A percentile compares a stretch with the other conserved stretches of the same genome.
Conservation (phyloP, 2,329 filamentous ascomycete genomes). For the Anisogramma anomala region DNA sequence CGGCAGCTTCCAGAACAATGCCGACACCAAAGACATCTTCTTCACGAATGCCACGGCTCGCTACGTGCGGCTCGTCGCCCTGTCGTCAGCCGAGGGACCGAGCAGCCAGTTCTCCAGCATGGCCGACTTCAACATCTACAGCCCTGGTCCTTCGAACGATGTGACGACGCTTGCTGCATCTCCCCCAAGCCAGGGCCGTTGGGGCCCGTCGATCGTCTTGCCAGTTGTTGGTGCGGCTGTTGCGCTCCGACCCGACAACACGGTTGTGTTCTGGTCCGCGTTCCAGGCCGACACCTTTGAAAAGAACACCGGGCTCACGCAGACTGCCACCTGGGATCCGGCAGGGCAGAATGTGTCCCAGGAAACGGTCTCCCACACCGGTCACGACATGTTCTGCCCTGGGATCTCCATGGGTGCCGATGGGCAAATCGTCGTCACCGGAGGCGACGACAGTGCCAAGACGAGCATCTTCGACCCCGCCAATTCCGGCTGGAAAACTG, state of each 20-base stretch:
- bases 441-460: slow-evolving; percentile 37
- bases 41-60: not conserved
- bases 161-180: not conserved
- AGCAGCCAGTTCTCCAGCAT: not conserved
- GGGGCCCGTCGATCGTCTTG: not conserved
- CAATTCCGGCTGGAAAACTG: not conserved
- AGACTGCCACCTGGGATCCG: slow-evolving; percentile 14
- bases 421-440: slow-evolving; percentile 40
- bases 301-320: slow-evolving; percentile 15
- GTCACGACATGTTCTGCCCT: slow-evolving; percentile 47
- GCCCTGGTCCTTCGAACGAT: not conserved
- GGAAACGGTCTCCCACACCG: slow-evolving; percentile 28
- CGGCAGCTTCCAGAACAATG: not conserved
- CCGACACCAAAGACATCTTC: not conserved
- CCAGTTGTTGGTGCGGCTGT: not conserved
- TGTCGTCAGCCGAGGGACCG: not conserved
- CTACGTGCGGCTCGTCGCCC: not conserved
- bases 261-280: slow-evolving; percentile 2
- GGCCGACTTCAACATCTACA: not conserved
- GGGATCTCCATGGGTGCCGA: slow-evolving; percentile 38
- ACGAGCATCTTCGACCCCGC: slow-evolving; percentile 27
- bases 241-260: not conserved
- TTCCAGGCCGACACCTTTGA: slow-evolving; percentile 15
- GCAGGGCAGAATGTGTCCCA: slow-evolving; percentile 19
- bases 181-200: not conserved